Evolutionary conservation across 2,329 filamentous ascomycete species (phyloP).

Genomic region (Venturia oleaginea): DNA sequence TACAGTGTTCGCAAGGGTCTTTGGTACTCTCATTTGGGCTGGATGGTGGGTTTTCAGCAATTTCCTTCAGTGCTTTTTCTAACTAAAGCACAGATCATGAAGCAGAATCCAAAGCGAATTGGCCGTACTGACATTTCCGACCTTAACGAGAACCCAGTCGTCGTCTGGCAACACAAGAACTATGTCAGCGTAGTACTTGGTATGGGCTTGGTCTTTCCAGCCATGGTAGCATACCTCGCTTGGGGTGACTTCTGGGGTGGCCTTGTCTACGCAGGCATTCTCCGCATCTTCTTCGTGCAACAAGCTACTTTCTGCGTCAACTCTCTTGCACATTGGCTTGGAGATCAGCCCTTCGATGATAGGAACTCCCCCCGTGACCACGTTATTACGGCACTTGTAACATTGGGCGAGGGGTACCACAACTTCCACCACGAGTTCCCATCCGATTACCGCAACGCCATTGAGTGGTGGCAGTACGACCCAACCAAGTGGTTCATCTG

Average conservation of each 20-base stretch:
- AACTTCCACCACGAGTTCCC: constrained; percentile 39
- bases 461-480: constrained; percentile 29
- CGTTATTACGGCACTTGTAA: constrained; percentile 34
- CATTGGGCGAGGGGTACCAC: constrained; percentile 37
- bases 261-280: constrained; percentile 43
- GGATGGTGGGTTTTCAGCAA: constrained; percentile 32
- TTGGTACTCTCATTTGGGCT: constrained; percentile 42
- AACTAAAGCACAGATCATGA: constrained; percentile 27
- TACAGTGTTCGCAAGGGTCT: constrained; percentile 45
- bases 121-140: constrained; percentile 44
- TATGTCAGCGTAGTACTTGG: constrained; percentile 39
- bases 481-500: constrained; percentile 38
- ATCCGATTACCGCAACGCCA: constrained; percentile 36
- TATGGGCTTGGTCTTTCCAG: constrained; percentile 41
- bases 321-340: constrained; percentile 45
- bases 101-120: constrained; percentile 45
- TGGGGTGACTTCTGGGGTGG: constrained; percentile 43
- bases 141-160: constrained; percentile 41
- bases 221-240: constrained; percentile 37
- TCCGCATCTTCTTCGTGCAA: constrained; percentile 44
- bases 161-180: constrained; percentile 42
- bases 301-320: constrained; percentile 47
- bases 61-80: not conserved
- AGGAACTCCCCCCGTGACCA: constrained; percentile 35
- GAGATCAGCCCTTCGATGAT: constrained; percentile 37